Evolutionary conservation across 139 green algal species (phyloP), one percentile per base, ranked within the genome.

Genomic region (Pseudopediastrum boryanum): DNA sequence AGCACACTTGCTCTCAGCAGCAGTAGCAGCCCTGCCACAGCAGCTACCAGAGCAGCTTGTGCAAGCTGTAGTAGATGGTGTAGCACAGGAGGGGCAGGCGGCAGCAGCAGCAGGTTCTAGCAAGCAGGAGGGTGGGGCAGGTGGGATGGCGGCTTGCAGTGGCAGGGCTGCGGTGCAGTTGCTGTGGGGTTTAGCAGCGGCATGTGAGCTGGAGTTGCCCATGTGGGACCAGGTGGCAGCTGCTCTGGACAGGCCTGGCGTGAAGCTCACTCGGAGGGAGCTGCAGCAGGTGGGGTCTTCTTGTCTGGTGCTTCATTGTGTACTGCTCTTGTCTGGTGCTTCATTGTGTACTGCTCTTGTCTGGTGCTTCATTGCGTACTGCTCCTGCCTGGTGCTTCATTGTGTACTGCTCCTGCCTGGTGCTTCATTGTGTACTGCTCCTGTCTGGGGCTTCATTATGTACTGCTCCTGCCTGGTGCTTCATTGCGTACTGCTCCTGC

Each of bases 171-270:
- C 74, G 25, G 74, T 81, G 13, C 12, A 31, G 12, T 35, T 81
- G 44, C 44, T 81, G 21, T 81, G 74, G 74, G 35, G 44, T 7
- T 36, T 81, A 9, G 62, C 62, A 12, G 44, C 52, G 39, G 31
- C 63, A 25, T 62, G 63, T n/a, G 43, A 33, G 0, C 74, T 81
- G 3, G 31, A 29, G 43, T 38, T 74, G 19, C 46, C 52, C 33
- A 46, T 74, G 21, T 81, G 74, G 74, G 74, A 81, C 35, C 35
- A 43, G 10, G 33, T 81, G 21, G 46, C 74, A 23, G 25, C 65
- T 0, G 62, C 74, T 3, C 46, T 81, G 4, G 74, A 81, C 35
- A 54, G 51, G 62, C 44, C 62, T 27, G 74, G 23, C 16, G 44
- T 74, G 8, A 29, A 33, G 4, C 61, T 81, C 23, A n/a, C 46